These are phyloP conservation scores for Ophiosphaerella herpotricha DNA, from an alignment of 2,329 filamentous ascomycete genomes.

Conservation along the genomic window DNA sequence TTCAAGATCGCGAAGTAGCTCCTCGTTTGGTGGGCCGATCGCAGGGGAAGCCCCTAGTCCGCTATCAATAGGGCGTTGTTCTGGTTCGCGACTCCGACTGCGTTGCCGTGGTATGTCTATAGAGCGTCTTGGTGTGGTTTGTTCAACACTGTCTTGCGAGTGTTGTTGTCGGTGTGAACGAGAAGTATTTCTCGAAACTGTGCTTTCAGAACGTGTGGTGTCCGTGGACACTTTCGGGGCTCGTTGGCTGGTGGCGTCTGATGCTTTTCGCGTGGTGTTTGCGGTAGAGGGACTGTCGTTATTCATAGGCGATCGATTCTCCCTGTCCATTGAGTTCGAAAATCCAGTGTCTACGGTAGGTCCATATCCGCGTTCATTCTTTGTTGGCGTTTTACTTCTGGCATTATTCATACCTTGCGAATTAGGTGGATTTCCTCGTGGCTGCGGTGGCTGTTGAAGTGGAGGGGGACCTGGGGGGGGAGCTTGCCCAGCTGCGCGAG, in stretches of 20 bases:
- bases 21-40: slow-evolving; percentile 68
- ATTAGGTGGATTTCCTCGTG: slow-evolving; percentile 52
- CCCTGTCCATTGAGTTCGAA: slow-evolving; percentile 51
- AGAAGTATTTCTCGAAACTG: slow-evolving; percentile 42
- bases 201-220: slow-evolving; percentile 38
- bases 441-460: slow-evolving; percentile 65
- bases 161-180: slow-evolving; percentile 61
- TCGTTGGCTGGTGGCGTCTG: slow-evolving; percentile 34
- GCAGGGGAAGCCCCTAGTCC: slow-evolving; percentile 64
- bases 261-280: slow-evolving; percentile 35
- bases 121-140: slow-evolving; percentile 37
- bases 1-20: slow-evolving; percentile 85
- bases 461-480: slow-evolving; percentile 65
- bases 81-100: slow-evolving; percentile 34
- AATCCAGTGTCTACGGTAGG: slow-evolving; percentile 49
- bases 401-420: slow-evolving; percentile 16
- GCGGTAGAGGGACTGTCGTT: slow-evolving; percentile 39
- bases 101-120: slow-evolving; percentile 38
- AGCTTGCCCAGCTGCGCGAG: slow-evolving; percentile 63
- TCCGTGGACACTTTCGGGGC: slow-evolving; percentile 45
- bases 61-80: slow-evolving; percentile 59
- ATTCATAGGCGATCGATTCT: slow-evolving; percentile 54
- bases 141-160: slow-evolving; percentile 61
- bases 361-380: slow-evolving; percentile 52
- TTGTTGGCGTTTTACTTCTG: slow-evolving; percentile 58